These are phyloP conservation scores for Exophiala oligosperma DNA, from an alignment of 2,329 filamentous ascomycete species.

Conservation along the genomic window DNA sequence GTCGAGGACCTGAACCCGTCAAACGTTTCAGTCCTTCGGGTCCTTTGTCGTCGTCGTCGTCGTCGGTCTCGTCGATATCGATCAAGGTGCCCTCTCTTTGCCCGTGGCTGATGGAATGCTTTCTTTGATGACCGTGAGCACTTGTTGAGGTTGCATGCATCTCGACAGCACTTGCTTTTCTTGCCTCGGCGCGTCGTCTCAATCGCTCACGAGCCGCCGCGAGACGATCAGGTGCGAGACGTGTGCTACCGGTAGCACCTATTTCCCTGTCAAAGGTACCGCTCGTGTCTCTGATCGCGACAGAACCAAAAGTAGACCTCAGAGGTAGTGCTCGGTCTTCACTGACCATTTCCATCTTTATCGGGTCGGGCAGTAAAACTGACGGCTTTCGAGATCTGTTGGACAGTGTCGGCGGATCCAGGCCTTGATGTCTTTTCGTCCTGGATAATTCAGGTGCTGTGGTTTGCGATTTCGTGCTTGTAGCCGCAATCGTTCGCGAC, in stretches of 20 bases:
- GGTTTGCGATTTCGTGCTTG: too few relatives aligned
- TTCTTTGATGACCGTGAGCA: neutral
- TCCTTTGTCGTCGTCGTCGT: neutral
- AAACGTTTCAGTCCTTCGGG: too few relatives aligned
- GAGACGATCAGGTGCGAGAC: constrained; percentile 16
- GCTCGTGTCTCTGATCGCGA: neutral
- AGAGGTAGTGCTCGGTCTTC: too few relatives aligned
- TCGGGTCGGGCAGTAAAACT: too few relatives aligned
- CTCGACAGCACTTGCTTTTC: constrained; percentile 15
- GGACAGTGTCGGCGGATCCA: too few relatives aligned
- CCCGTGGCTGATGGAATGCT: neutral
- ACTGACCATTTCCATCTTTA: too few relatives aligned
- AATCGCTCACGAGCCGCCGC: constrained; percentile 24
- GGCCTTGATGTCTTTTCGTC: too few relatives aligned
- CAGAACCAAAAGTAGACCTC: too few relatives aligned
- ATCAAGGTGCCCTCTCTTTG: neutral
- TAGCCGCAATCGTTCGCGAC: too few relatives aligned
- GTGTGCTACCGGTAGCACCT: neutral
- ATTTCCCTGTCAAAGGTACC: neutral
- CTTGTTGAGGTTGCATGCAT: neutral
- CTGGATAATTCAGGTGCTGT: too few relatives aligned
- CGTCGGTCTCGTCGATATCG: neutral
- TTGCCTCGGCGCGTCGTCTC: constrained; percentile 11
- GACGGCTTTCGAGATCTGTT: too few relatives aligned
- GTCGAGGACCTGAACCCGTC: neutral